Conservation (phyloP, 164 flowering plant genomes). For the Euptelea pleiosperma region DNA sequence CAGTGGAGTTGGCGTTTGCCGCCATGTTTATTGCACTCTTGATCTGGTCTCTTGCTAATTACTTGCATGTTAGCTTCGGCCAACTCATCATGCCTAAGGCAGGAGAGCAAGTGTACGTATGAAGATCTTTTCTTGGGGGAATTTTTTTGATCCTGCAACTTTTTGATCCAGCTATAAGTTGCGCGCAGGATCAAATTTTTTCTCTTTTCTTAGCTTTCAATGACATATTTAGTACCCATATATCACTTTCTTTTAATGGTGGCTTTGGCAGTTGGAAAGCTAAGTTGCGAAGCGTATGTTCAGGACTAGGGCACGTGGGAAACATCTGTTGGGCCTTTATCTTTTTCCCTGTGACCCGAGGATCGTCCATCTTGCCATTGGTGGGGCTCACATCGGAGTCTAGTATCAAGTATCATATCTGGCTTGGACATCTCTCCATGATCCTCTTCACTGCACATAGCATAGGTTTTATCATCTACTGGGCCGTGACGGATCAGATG, state of each 20-base stretch:
- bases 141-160: too few relatives aligned
- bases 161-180: too few relatives aligned
- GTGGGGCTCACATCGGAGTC: slow-evolving; percentile 56
- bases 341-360: slow-evolving; percentile 65
- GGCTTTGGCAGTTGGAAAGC: slow-evolving; percentile 44
- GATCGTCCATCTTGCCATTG: slow-evolving; percentile 48
- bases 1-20: slow-evolving; percentile 33
- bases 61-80: slow-evolving; percentile 35
- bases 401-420: slow-evolving; percentile 76
- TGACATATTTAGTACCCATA: too few relatives aligned
- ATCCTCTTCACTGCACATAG: slow-evolving; percentile 65
- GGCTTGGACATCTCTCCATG: slow-evolving; percentile 77
- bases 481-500: slow-evolving; percentile 27
- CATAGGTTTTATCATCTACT: slow-evolving; percentile 41
- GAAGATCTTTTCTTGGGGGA: too few relatives aligned
- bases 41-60: slow-evolving; percentile 52
- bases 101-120: slow-evolving; percentile 40
- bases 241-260: too few relatives aligned
- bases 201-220: neutral
- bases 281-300: slow-evolving; percentile 36
- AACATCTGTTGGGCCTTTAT: slow-evolving; percentile 57
- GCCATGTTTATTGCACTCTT: slow-evolving; percentile 45
- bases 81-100: slow-evolving; percentile 25
- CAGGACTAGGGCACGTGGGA: slow-evolving; percentile 48
- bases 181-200: too few relatives aligned